Base-by-base conservation (phyloP, 495 filamentous ascomycete genomes). In the Darksidea phi region DNA sequence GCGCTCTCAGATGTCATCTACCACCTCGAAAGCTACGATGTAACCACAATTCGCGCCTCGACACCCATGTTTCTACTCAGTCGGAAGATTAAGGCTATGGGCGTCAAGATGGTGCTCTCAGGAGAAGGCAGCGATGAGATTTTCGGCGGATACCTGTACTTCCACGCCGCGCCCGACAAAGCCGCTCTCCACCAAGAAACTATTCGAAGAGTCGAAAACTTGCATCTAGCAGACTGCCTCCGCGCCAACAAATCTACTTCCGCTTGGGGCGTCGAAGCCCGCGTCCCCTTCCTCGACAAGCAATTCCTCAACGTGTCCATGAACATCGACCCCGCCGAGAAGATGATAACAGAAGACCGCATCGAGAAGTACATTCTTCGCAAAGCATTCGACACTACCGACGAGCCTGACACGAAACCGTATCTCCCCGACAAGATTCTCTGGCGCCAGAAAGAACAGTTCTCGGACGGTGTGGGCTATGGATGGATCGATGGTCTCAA, bases 401-500 rank as follows among this genome's bases (percentile, higher is more conserved):
- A 92, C 63, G 88, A 95, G 71, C 90, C 91, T 3, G 84, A 79
- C 41, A 79, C 80, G 15, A 74, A 86, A 67, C 83, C 94, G 13
- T 98, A 97, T 78, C 83, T 98, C 18, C 94, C 94, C 32, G 87
- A 94, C 15, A 84, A 94, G 70, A 97, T 98, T 65, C 86, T 98
- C 38, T 98, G 90, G 89, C 83, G 94, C 70, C 94, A 98, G 79
- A 98, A 98, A 83, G 94, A 98, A 79, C 95, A 97, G 79, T 98
- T 98, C 79, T 90, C 86, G 54, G 94, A 98, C 71, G 94, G 94
- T 74, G 95, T 98, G 63, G 94, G 94, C 56, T 98, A 98, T 78
- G 91, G 95, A 61, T 98, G 94, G 94, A 97, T 97, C 75, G 95
- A 98, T 72, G 89, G 85, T 15, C 82, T 98, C 47, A 98, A 96